Base-by-base conservation (phyloP, 805 yeast species). In the Candida yuanshanica region DNA sequence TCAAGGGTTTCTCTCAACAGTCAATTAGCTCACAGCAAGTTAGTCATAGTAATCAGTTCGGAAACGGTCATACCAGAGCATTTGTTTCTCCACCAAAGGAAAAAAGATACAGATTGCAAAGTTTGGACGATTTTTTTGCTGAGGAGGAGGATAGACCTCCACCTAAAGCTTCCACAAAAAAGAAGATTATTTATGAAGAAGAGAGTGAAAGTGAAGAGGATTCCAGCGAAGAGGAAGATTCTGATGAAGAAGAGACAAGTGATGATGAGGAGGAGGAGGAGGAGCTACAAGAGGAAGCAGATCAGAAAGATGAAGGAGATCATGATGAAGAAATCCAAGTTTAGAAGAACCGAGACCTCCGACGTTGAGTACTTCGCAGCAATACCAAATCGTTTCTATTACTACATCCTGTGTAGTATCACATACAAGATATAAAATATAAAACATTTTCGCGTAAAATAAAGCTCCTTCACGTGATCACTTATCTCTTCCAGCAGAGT, bases 51-150 rank as follows among this genome's bases (percentile, higher is more conserved):
- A 8, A 31, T 11, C 34, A 31, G 18, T 37, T 31, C 31, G 40
- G 29, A 12, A 32, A 33, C 16, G 23, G 37, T 4, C 22, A 37
- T 27, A 18, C 18, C 4, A 27, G 31, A 27, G 21, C n/a, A n/a
- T n/a, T 9, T 13, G 18, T 18, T 24, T 22, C 14, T 18, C n/a
- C 41, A 17, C 29, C 36, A 11, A 42, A 37, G 31, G 64, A 61
- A 11, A 65, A 61, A 47, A 69, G 66, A 40, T 81, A 78, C 52
- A 74, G 76, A 44, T 60, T 84, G 29, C 95, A 87, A 58, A 83
- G 90, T 43, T 64, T 90, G 43, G 97, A 90, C 55, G 98, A 90
- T 46, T 90, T 90, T 58, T 80, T 90, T 50, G 83, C 75, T 2
- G 63, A 73, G 12, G 62, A 69, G 16, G 49, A 52, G 2, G 46